Conservation (phyloP, 208 protist genomes). For the Strigomonas culicis region DNA sequence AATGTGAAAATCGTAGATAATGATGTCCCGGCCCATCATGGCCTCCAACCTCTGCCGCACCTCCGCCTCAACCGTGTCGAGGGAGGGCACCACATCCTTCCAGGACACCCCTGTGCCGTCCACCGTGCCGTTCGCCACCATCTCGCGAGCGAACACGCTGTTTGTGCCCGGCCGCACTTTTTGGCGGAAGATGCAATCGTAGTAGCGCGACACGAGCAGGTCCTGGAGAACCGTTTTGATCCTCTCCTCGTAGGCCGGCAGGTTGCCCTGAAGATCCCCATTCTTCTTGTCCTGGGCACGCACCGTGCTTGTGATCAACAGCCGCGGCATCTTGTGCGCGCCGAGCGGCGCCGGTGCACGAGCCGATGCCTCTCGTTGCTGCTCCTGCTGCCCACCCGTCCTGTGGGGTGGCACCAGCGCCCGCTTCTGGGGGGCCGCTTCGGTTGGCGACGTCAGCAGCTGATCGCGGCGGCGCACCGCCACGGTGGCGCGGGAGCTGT, state of each 20-base stretch:
- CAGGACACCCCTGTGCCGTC: conserved; percentile 28
- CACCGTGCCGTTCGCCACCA: conserved; percentile 53
- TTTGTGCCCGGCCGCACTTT: conserved; percentile 11
- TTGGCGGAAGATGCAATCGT: conserved; percentile 24
- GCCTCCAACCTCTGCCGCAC: conserved; percentile 21
- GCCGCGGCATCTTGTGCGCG: not conserved
- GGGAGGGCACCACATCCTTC: conserved; percentile 31
- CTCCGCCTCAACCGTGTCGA: conserved; percentile 30
- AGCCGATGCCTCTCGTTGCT: not conserved
- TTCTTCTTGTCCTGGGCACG: conserved; percentile 44
- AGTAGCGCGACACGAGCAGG: conserved; percentile 37
- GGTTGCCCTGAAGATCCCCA: conserved; percentile 51
- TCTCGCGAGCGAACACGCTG: conserved; percentile 43
- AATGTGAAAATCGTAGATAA: conserved; percentile 35
- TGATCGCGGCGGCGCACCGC: conserved; percentile 16
- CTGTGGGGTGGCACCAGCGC: too few species aligned
- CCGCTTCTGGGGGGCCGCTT: not conserved
- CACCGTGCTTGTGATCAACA: conserved; percentile 32
- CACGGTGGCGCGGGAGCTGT: conserved; percentile 4
- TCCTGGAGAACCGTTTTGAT: conserved; percentile 32
- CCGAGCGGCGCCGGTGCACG: not conserved
- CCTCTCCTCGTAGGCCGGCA: conserved; percentile 43
- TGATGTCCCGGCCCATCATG: conserved; percentile 29
- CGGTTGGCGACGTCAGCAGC: not conserved
- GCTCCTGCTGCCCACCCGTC: not conserved